Evolutionary conservation across 352 stramenopile genomes (phyloP).

Genomic region (Thraustochytrium sp.): DNA sequence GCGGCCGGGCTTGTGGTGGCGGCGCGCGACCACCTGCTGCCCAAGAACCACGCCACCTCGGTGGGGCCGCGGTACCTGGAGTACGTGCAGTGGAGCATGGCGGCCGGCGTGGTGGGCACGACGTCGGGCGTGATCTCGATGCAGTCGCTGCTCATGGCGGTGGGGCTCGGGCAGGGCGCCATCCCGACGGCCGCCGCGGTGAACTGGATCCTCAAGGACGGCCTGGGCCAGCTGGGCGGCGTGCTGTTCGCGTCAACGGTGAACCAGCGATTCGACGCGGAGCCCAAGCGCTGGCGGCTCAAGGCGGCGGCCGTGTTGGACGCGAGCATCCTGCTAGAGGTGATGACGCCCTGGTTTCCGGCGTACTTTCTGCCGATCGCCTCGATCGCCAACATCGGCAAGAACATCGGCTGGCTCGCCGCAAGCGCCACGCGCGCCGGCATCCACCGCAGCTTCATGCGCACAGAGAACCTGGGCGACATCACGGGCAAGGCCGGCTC

Average conservation of each 20-base stretch:
- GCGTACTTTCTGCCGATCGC: conserved; percentile 75
- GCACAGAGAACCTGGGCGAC: conserved; percentile 84
- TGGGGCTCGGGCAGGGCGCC: conserved; percentile 78
- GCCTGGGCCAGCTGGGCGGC: conserved; percentile 87
- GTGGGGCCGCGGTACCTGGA: conserved; percentile 73
- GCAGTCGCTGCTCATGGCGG: conserved; percentile 83
- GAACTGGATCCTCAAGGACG: conserved; percentile 96
- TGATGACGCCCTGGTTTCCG: conserved; percentile 69
- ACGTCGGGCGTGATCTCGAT: conserved; percentile 83
- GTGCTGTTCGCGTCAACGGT: conserved; percentile 83
- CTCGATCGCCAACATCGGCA: conserved; percentile 73
- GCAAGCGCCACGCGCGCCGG: conserved; percentile 82
- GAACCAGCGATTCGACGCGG: conserved; percentile 84
- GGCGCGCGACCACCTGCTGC: conserved; percentile 70
- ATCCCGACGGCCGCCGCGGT: conserved; percentile 70
- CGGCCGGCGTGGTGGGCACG: conserved; percentile 61
- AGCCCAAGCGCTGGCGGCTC: conserved; percentile 88
- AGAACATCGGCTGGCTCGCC: conserved; percentile 92
- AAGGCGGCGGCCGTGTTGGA: conserved; percentile 81
- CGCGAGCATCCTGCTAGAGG: conserved; percentile 80
- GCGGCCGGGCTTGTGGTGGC: neutral
- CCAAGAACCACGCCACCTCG: conserved; percentile 71
- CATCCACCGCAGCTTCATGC: conserved; percentile 85
- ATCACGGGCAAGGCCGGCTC: conserved; percentile 90
- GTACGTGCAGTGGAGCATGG: conserved; percentile 70